Evolutionary conservation across 139 green algal species (phyloP).

Genomic region (Chlamydomonas sphaeroides): DNA sequence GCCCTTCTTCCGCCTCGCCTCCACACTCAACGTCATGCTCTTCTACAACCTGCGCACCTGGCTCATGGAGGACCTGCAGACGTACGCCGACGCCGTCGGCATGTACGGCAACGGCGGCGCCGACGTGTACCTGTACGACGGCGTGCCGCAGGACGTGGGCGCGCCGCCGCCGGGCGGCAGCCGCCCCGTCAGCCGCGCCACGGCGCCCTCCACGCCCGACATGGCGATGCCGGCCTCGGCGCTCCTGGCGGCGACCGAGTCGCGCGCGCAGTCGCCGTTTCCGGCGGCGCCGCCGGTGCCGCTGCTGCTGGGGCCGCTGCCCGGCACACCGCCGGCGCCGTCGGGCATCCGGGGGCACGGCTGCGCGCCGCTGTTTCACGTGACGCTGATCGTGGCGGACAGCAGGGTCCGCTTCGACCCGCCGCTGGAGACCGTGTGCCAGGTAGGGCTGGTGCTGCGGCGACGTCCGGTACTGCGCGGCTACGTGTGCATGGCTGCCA

Average conservation of each 20-base stretch:
- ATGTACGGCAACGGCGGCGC: slow-evolving; percentile 29
- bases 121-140: slow-evolving; percentile 34
- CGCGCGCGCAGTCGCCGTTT: neutral
- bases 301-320: neutral
- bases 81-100: slow-evolving; percentile 32
- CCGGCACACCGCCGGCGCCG: neutral
- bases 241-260: neutral
- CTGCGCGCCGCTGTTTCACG: slow-evolving; percentile 30
- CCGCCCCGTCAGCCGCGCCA: neutral
- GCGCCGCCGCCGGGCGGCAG: neutral
- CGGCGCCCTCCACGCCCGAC: neutral
- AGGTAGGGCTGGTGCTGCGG: too few relatives aligned
- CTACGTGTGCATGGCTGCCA: too few relatives aligned
- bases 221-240: too few relatives aligned
- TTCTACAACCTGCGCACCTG: slow-evolving; percentile 34
- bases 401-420: slow-evolving; percentile 19
- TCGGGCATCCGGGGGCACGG: slow-evolving; percentile 2
- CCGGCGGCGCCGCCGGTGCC: neutral
- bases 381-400: slow-evolving; percentile 30
- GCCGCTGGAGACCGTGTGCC: slow-evolving; percentile 19
- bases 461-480: too few relatives aligned
- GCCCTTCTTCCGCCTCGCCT: slow-evolving; percentile 40
- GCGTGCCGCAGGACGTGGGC: slow-evolving; percentile 23
- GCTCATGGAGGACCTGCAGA: slow-evolving; percentile 22
- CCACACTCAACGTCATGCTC: slow-evolving; percentile 39